Conservation (phyloP, 73 alveolate genomes). For the Paramecium bursaria region DNA sequence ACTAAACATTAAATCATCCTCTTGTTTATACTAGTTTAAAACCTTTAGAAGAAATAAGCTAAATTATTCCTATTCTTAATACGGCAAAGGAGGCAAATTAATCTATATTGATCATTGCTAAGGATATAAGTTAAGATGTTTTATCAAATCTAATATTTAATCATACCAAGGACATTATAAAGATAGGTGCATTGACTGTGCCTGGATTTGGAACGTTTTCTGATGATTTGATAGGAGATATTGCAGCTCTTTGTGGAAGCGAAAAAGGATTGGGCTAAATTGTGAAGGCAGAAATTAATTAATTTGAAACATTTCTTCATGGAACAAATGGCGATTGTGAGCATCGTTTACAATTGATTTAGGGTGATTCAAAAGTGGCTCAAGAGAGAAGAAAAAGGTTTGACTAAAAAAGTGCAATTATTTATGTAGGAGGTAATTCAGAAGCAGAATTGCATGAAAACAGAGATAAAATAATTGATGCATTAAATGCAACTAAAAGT, state of each 20-base stretch:
- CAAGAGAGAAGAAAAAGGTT: slow-evolving; percentile 84
- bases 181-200: slow-evolving; percentile 80
- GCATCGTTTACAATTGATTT: slow-evolving; percentile 73
- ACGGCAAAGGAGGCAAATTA: slow-evolving; percentile 69
- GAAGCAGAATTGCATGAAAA: slow-evolving; percentile 84
- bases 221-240: slow-evolving; percentile 79
- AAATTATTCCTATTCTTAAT: slow-evolving; percentile 75
- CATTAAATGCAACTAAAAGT: slow-evolving; percentile 86
- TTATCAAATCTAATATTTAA: slow-evolving; percentile 78
- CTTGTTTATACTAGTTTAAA: slow-evolving; percentile 73
- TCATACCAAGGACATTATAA: slow-evolving; percentile 73
- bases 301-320: slow-evolving; percentile 76
- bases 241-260: slow-evolving; percentile 81
- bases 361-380: slow-evolving; percentile 58
- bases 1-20: slow-evolving; percentile 73
- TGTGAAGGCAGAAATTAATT: slow-evolving; percentile 58
- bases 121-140: slow-evolving; percentile 83
- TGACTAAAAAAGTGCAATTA: slow-evolving; percentile 77
- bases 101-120: slow-evolving; percentile 80
- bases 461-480: slow-evolving; percentile 89
- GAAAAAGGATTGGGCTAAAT: slow-evolving; percentile 52
- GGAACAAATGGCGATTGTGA: slow-evolving; percentile 77
- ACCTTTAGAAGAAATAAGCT: slow-evolving; percentile 71
- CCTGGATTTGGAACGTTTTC: slow-evolving; percentile 86
- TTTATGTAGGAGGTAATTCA: slow-evolving; percentile 85